phyloP scores from a whole-genome alignment of 2,329 filamentous ascomycete genomes.

The Diaporthe ilicicola region DNA sequence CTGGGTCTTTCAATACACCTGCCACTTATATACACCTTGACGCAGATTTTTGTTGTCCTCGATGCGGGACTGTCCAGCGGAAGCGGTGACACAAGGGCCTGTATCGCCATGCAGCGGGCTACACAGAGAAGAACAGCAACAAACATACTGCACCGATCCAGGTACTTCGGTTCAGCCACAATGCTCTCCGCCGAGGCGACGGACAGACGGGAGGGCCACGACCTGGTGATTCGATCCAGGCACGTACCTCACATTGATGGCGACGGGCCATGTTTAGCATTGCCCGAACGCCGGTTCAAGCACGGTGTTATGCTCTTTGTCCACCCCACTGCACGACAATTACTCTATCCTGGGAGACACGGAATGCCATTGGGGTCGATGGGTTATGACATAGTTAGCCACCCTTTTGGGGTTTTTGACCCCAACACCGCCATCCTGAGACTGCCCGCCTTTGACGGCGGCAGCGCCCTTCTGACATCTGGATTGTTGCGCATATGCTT shows the following conservation, averaged over 20 bases:
- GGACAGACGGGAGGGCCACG: not conserved
- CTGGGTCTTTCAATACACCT: slow-evolving; percentile 1
- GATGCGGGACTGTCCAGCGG: not conserved
- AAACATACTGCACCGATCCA: not conserved
- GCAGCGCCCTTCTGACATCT: not conserved
- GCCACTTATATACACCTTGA: slow-evolving; percentile 2
- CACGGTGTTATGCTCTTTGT: slow-evolving; percentile 9
- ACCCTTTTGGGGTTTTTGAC: not conserved
- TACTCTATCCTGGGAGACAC: not conserved
- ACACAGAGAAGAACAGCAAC: not conserved
- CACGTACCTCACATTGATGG: not conserved
- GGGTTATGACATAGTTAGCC: not conserved
- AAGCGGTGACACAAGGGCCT: not conserved
- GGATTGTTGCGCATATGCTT: not conserved
- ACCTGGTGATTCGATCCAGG: not conserved
- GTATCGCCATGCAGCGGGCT: not conserved
- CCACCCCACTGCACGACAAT: not conserved
- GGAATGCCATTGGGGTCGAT: not conserved
- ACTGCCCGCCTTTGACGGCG: not conserved
- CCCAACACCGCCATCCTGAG: not conserved
- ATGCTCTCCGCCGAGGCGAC: not conserved
- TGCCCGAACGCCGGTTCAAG: not conserved
- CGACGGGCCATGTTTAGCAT: not conserved
- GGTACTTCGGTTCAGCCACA: not conserved
- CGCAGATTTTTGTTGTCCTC: slow-evolving; percentile 1